phyloP scores from a whole-genome alignment of 208 protist species.

The Kentomonas sorsogonicus region DNA sequence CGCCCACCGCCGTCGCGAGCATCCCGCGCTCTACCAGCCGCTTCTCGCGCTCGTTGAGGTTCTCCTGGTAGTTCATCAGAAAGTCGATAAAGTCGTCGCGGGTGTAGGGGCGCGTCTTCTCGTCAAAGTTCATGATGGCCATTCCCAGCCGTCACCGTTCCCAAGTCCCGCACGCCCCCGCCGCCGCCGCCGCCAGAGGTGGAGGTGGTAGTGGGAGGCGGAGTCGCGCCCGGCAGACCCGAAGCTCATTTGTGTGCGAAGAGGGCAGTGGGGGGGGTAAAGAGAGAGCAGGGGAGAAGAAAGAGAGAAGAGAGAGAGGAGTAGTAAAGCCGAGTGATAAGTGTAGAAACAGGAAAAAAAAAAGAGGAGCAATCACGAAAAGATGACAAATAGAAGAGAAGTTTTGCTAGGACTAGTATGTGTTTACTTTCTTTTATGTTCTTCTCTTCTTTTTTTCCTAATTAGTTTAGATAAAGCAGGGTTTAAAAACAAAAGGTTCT shows the following conservation, averaged over 20 bases:
- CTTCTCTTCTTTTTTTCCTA: too few species aligned
- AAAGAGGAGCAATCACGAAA: slow-evolving; percentile 8
- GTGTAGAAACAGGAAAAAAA: slow-evolving; percentile 13
- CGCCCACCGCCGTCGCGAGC: slow-evolving; percentile 51
- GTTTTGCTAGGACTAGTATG: slow-evolving; percentile 2
- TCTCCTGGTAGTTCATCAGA: slow-evolving; percentile 64
- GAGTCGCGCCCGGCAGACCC: background rate
- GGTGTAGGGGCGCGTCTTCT: slow-evolving; percentile 80
- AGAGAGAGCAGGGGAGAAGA: background rate
- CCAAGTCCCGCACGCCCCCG: slow-evolving; percentile 71
- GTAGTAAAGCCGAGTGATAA: slow-evolving; percentile 1
- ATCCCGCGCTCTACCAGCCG: slow-evolving; percentile 68
- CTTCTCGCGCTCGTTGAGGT: slow-evolving; percentile 58
- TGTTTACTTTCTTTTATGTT: background rate
- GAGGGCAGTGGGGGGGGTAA: background rate
- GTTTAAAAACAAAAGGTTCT: too few species aligned
- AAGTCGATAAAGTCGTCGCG: slow-evolving; percentile 69
- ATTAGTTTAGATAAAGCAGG: too few species aligned
- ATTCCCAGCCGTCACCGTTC: slow-evolving; percentile 82
- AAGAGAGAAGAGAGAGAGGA: slow-evolving; percentile 10
- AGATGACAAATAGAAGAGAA: slow-evolving; percentile 3
- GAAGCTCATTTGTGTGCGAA: background rate
- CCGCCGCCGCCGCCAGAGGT: slow-evolving; percentile 28
- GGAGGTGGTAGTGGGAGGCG: background rate
- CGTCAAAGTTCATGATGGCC: slow-evolving; percentile 81